These are phyloP conservation scores for Heterobasidion occidentale DNA, from an alignment of 1,284 basidiomycete species.

Conservation along the genomic window DNA sequence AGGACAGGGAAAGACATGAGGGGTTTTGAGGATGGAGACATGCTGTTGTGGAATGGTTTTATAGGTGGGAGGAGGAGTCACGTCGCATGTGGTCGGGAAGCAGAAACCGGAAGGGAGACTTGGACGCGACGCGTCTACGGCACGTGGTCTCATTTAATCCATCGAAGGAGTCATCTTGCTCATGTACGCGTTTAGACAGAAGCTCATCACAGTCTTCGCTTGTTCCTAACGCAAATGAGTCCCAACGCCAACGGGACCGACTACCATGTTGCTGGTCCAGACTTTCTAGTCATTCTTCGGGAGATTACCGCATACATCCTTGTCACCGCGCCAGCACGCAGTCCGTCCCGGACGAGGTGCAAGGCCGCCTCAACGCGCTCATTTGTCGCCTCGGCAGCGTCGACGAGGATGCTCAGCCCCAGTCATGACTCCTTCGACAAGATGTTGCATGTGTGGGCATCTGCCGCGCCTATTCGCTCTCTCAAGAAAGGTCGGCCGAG, in stretches of 20 bases:
- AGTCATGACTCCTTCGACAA: constrained; percentile 66
- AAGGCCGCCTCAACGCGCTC: constrained; percentile 18
- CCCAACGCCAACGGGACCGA: too few relatives aligned
- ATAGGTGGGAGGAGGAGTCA: neutral
- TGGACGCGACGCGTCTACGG: neutral
- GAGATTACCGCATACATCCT: too few relatives aligned
- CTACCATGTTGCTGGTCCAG: too few relatives aligned
- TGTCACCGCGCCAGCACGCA: constrained; percentile 20
- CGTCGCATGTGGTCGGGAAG: neutral
- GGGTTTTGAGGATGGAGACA: neutral
- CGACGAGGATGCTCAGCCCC: constrained; percentile 31
- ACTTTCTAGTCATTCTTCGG: too few relatives aligned
- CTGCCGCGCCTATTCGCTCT: constrained; percentile 55
- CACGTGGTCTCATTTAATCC: neutral
- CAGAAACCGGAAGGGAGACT: neutral
- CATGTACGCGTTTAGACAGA: neutral
- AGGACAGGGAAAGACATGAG: neutral
- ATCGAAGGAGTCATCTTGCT: neutral
- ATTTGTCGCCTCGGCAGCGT: constrained; percentile 6
- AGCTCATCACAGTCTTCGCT: too few relatives aligned
- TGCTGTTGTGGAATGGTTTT: neutral
- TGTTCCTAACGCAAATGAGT: too few relatives aligned
- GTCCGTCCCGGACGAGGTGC: constrained; percentile 24
- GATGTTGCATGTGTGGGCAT: constrained; percentile 49
- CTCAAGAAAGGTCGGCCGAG: constrained; percentile 23